Evolutionary conservation across 2,329 filamentous ascomycete genomes (phyloP).

Genomic region (Chaetomium sp.): DNA sequence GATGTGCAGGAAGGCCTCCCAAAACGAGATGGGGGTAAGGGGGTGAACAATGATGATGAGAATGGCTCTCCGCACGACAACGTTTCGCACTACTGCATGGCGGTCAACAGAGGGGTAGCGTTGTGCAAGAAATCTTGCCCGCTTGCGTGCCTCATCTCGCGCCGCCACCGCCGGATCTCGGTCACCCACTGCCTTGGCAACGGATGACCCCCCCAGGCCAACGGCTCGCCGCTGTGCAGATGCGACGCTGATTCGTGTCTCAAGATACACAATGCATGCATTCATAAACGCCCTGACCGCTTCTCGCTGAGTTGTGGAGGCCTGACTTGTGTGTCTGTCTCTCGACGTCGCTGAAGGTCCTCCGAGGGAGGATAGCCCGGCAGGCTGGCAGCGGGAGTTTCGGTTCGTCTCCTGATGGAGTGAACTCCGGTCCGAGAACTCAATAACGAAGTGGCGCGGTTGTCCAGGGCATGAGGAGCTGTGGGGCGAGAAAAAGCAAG

Average conservation of each 20-base stretch:
- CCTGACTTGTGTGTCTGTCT: background rate
- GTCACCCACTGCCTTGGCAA: conserved; percentile 12
- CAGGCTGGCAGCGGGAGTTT: background rate
- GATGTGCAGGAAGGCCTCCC: background rate
- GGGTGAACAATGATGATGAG: background rate
- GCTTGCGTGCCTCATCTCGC: conserved; percentile 25
- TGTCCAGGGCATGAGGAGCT: background rate
- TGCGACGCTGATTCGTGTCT: background rate
- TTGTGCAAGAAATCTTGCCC: conserved; percentile 3
- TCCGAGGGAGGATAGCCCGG: background rate
- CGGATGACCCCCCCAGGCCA: conserved; percentile 6
- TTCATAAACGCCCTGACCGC: background rate
- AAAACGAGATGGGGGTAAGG: background rate
- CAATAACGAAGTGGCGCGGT: background rate
- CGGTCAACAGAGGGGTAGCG: background rate
- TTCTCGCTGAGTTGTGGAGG: background rate
- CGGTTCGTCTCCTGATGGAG: background rate
- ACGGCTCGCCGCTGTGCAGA: conserved; percentile 1
- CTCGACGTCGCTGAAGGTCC: background rate
- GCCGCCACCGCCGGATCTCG: conserved; percentile 21
- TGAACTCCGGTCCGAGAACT: background rate
- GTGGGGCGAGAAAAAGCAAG: background rate
- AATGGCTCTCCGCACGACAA: conserved; percentile 5
- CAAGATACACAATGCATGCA: background rate
- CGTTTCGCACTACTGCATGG: conserved; percentile 5